phyloP scores from a whole-genome alignment of 1,284 basidiomycete genomes.

The Cutaneotrichosporon spelunceum region DNA sequence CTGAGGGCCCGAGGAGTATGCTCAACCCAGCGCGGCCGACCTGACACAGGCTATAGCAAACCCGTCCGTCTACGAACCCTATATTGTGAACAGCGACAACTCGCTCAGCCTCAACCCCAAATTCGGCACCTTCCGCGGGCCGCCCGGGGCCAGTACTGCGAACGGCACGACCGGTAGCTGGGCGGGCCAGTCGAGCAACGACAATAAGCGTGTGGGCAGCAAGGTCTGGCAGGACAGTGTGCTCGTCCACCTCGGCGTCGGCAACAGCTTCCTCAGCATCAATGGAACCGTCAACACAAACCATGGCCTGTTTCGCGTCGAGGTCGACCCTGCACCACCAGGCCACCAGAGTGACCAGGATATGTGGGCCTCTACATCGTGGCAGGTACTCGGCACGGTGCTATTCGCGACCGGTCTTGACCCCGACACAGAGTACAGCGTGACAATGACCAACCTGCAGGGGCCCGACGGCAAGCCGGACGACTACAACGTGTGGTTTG shows the following conservation, averaged over 20 bases:
- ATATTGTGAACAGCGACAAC: background rate
- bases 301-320: conserved; percentile 1
- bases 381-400: background rate
- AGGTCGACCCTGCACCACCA: background rate
- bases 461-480: too few species aligned
- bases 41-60: background rate
- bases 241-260: background rate
- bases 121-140: background rate
- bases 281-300: conserved; percentile 4
- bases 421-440: background rate
- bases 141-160: background rate
- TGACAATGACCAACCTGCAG: background rate
- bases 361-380: background rate
- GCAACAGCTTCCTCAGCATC: background rate
- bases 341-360: background rate
- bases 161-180: background rate
- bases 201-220: background rate
- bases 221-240: background rate
- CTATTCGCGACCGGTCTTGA: background rate
- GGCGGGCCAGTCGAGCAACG: background rate
- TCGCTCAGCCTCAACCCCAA: background rate
- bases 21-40: background rate
- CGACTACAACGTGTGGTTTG: background rate
- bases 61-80: background rate
- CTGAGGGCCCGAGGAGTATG: too few species aligned